Conservation (phyloP, 23 red algal species). For the Gracilaria gracilis region DNA sequence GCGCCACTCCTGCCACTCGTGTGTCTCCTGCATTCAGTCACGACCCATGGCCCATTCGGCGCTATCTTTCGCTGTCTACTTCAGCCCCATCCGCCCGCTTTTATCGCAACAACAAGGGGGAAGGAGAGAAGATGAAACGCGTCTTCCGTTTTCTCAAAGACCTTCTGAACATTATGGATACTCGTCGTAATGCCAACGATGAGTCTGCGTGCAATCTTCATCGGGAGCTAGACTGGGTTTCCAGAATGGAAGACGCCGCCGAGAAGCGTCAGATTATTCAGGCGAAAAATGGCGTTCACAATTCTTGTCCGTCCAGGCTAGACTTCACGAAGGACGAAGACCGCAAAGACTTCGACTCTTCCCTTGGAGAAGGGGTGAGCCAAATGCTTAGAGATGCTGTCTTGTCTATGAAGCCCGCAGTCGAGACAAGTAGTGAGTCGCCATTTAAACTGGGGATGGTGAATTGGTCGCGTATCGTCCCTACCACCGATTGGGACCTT, state of each 20-base stretch:
- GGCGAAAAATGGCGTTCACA: not conserved
- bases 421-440: not conserved
- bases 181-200: not conserved
- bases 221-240: not conserved
- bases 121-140: not conserved
- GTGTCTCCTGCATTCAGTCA: not conserved
- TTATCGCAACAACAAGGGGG: not conserved
- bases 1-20: not conserved
- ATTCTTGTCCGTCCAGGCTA: not conserved
- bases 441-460: not conserved
- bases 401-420: not conserved
- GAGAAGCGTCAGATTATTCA: not conserved
- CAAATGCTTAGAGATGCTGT: not conserved
- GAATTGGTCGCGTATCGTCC: not conserved
- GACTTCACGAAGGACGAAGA: not conserved
- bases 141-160: not conserved
- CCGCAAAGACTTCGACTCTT: not conserved
- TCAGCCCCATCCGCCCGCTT: not conserved
- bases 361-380: not conserved
- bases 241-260: not conserved
- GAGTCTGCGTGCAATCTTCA: conserved; percentile 5
- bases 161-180: conserved; percentile 6
- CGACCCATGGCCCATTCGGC: not conserved
- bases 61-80: not conserved
- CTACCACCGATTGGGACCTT: not conserved